Evolutionary conservation across 2,329 filamentous ascomycete species (phyloP), one percentile per base, ranked within the genome.

Genomic region (Fusarium odoratissimum): DNA sequence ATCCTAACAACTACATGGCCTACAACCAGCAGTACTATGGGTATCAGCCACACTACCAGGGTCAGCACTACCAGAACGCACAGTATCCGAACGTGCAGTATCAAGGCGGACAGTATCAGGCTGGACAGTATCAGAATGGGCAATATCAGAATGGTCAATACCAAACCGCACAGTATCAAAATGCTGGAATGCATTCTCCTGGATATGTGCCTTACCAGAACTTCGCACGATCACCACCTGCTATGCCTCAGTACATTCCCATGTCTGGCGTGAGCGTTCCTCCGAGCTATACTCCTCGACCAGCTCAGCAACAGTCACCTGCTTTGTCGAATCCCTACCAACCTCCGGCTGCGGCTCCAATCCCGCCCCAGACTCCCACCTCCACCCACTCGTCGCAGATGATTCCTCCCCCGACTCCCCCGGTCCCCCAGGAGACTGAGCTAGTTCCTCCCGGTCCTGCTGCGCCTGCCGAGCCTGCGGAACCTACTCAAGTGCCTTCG

Each of bases 261-360:
- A 85, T 89, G 80, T 83, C 84, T n/a, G 86, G 83, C 56, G 81
- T 84, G 61, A 84, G 79, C 78, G 76, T 83, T 40, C 82, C 83
- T 40, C 78, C 86, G 80, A 81, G 78, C 82, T 89, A 88, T 78
- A 76, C 86, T 58, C 84, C 85, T 46, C 83, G 85, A 77, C 81
- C 75, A 82, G 52, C 71, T 68, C 71, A 73, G 42, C 84, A 87
- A 61, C 83, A 84, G 37, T 88, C 87, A 57, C 87, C 88, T n/a
- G 85, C 82, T 54, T 81, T 89, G 79, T 84, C 88, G 60, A 86
- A 90, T 63, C 83, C 91, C 70, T 86, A 90, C 82, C 86, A 90
- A 78, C 83, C 87, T 78, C 82, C 89, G 79, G 80, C 83, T 35
- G 79, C 85, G 31, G 79, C 83, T 60, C 80, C 85, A 23, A 78